Evolutionary conservation across 2,329 filamentous ascomycete genomes (phyloP).

Genomic region (Ascochyta rabiei): DNA sequence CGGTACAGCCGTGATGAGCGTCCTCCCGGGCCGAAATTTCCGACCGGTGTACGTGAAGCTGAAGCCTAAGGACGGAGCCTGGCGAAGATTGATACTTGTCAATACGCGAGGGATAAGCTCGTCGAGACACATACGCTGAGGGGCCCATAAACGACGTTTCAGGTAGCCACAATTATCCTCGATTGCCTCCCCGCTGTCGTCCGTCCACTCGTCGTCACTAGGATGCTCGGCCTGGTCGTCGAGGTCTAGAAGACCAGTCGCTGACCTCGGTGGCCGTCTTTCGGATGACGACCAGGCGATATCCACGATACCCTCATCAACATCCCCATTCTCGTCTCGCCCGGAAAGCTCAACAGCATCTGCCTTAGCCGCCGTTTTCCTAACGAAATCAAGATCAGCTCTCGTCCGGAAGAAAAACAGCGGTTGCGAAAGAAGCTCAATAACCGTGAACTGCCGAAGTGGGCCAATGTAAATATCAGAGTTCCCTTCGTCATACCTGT

Average conservation of each 20-base stretch:
- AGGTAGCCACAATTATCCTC: not conserved
- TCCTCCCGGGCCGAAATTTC: not conserved
- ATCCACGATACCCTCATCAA: not conserved
- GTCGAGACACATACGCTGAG: not conserved
- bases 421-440: not conserved
- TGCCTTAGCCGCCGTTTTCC: not conserved
- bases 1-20: not conserved
- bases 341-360: too few species aligned
- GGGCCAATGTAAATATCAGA: not conserved
- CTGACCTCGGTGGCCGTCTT: not conserved
- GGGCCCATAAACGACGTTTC: not conserved
- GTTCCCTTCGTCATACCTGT: too few species aligned
- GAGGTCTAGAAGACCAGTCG: too few species aligned
- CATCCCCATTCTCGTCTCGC: not conserved
- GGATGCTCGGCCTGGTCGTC: too few species aligned
- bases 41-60: not conserved
- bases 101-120: not conserved
- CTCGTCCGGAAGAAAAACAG: not conserved
- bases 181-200: not conserved
- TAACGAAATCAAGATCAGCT: not conserved
- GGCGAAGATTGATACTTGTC: not conserved
- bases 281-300: not conserved
- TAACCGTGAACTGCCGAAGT: not conserved
- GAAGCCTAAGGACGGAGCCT: not conserved
- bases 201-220: not conserved